Evolutionary conservation across 192 early-diverging fungal genomes (phyloP), one percentile per base, ranked within the genome.

Genomic region (Gigaspora rosea): DNA sequence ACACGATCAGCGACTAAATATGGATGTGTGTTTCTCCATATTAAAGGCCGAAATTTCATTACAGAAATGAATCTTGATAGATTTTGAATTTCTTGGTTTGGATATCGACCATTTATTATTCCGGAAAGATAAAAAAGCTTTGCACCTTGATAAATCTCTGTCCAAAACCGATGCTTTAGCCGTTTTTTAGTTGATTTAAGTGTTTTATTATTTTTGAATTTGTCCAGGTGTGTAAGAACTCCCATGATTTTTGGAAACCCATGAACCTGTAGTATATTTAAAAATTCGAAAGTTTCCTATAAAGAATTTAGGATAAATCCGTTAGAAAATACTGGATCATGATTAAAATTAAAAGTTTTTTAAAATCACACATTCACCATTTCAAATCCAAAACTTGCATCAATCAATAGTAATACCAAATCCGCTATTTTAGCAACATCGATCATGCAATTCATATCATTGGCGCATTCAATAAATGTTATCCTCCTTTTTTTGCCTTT

Each of bases 81-180:
- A 82, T 99, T 99, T 79, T 95, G 82, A 72, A 98, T 89, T 80
- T 99, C 98, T 78, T 91, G 92, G 78, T 97, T 95, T 35, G 93
- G 88, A 80, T 99, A 99, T 50, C 91, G 89, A 48, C 95, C 95
- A 78, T 98, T 95, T 83, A 97, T 94, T 27, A 98, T 86, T 33
- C 98, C 96, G 5, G 95, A 95, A n/a, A 99, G 85, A 78, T 98
- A 98, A 77, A 99, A 99, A 16, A 99, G 85, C 84, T 99, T 99
- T 69, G 98, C 98, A 22, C 98, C 98, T 77, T 99, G 93, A 82
- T 99, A 97, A 71, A 98, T 98, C 80, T 99, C 98, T n/a, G 98
- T 97, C 98, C 98, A 99, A 87, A 99, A 99, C 79, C 98, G 92
- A 56, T 97, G 95, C 90, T 99, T 99, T 71, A 99, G 86, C 75